phyloP scores from a whole-genome alignment of 2,329 filamentous ascomycete genomes.

The Colletotrichum eleusines region DNA sequence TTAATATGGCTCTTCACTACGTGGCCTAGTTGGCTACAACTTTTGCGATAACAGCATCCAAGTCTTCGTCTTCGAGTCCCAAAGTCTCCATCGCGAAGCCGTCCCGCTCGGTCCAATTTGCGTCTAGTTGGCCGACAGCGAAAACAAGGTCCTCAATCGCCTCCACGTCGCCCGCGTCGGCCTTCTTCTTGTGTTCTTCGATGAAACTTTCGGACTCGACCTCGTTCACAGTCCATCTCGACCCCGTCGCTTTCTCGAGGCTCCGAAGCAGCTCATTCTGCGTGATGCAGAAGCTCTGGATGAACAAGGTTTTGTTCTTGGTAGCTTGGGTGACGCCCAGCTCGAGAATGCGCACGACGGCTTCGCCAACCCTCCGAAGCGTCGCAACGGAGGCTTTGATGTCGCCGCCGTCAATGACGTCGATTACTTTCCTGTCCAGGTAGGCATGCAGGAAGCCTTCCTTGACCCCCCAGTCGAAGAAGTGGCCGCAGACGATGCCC shows the following conservation, averaged over 20 bases:
- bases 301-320: conserved; percentile 52
- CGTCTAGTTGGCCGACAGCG: conserved; percentile 60
- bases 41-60: conserved; percentile 56
- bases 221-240: conserved; percentile 48
- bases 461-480: conserved; percentile 57
- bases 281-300: conserved; percentile 56
- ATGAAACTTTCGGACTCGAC: conserved; percentile 57
- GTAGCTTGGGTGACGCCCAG: conserved; percentile 46
- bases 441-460: conserved; percentile 53
- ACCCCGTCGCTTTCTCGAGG: conserved; percentile 50
- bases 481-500: conserved; percentile 54
- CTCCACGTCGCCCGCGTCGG: conserved; percentile 53
- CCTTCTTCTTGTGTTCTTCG: conserved; percentile 51
- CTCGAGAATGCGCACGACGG: conserved; percentile 50
- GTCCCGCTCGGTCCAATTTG: conserved; percentile 60
- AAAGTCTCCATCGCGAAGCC: conserved; percentile 62
- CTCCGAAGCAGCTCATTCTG: conserved; percentile 52
- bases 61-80: conserved; percentile 59
- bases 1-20: not conserved
- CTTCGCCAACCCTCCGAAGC: conserved; percentile 50
- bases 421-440: conserved; percentile 46
- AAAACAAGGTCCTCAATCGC: conserved; percentile 63
- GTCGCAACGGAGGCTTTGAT: conserved; percentile 52
- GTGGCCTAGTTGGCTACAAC: conserved; percentile 47
- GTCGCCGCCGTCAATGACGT: conserved; percentile 52